Conservation (phyloP, 192 early-diverging fungal species). For the Ambispora gerdemannii region DNA sequence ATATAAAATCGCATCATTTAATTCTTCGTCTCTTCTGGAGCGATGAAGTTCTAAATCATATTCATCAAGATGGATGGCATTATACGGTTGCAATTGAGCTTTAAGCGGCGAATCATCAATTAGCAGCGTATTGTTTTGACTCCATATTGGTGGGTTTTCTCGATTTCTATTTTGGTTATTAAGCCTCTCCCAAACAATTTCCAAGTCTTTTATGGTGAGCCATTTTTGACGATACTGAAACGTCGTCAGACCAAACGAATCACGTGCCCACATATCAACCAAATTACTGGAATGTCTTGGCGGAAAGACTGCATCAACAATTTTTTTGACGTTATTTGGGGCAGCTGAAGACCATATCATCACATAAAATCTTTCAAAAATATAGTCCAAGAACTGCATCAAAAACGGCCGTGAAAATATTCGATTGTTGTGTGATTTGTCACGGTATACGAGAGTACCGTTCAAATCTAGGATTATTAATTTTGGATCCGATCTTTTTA, state of each 20-base stretch:
- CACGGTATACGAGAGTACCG: slow-evolving; percentile 61
- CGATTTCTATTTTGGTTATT: slow-evolving; percentile 24
- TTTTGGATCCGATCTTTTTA: slow-evolving; percentile 32
- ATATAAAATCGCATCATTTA: slow-evolving; percentile 43
- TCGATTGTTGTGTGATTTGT: neutral
- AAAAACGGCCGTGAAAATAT: slow-evolving; percentile 51
- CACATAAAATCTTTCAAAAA: slow-evolving; percentile 57
- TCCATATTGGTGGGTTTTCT: slow-evolving; percentile 20
- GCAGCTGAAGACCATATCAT: slow-evolving; percentile 76
- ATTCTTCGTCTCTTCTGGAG: slow-evolving; percentile 36
- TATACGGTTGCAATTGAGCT: slow-evolving; percentile 50
- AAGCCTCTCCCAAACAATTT: slow-evolving; percentile 48
- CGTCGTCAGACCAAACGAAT: slow-evolving; percentile 42
- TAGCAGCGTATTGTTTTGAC: slow-evolving; percentile 51
- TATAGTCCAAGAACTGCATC: slow-evolving; percentile 51
- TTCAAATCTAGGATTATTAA: slow-evolving; percentile 71
- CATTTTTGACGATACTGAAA: slow-evolving; percentile 42
- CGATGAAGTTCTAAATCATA: slow-evolving; percentile 29
- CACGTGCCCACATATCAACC: slow-evolving; percentile 59
- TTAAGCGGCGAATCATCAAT: slow-evolving; percentile 53
- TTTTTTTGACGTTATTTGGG: slow-evolving; percentile 49
- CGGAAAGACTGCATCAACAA: slow-evolving; percentile 48
- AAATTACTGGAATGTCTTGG: slow-evolving; percentile 33
- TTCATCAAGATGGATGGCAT: slow-evolving; percentile 39
- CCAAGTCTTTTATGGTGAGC: slow-evolving; percentile 62